phyloP scores from a whole-genome alignment of 495 filamentous ascomycete genomes.

The Aspergillus indologenus region DNA sequence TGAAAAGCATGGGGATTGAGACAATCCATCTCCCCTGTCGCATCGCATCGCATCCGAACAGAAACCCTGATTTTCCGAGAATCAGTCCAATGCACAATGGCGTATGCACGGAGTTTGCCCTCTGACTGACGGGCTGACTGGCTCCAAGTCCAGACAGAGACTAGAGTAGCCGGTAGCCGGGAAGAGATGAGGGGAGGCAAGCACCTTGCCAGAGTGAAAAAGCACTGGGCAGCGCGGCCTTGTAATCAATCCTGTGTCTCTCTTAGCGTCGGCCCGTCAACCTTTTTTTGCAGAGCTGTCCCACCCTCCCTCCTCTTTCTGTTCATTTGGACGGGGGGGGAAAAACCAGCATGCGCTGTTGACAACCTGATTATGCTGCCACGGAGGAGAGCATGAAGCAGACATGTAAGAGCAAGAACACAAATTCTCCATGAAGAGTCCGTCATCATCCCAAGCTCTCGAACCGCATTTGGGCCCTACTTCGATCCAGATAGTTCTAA shows the following conservation, averaged over 20 bases:
- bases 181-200: constrained; percentile 4
- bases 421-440: too few species aligned
- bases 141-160: neutral
- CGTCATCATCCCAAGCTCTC: neutral
- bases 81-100: constrained; percentile 21
- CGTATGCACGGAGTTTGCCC: constrained; percentile 16
- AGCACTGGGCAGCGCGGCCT: constrained; percentile 9
- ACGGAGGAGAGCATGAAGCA: too few species aligned
- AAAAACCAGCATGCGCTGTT: too few species aligned
- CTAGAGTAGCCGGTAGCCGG: constrained; percentile 14
- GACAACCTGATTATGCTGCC: too few species aligned
- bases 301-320: constrained; percentile 13
- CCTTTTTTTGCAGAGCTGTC: constrained; percentile 15
- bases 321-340: neutral
- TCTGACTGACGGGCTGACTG: constrained; percentile 1
- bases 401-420: too few species aligned
- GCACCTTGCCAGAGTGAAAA: neutral
- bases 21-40: neutral
- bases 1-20: too few species aligned
- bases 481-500: neutral
- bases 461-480: neutral
- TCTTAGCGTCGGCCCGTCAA: constrained; percentile 19
- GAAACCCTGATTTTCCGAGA: constrained; percentile 5
- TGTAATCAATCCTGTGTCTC: constrained; percentile 12
- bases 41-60: neutral